Base-by-base conservation (phyloP, 2,329 filamentous ascomycete genomes). In the Elsinoe batatas region DNA sequence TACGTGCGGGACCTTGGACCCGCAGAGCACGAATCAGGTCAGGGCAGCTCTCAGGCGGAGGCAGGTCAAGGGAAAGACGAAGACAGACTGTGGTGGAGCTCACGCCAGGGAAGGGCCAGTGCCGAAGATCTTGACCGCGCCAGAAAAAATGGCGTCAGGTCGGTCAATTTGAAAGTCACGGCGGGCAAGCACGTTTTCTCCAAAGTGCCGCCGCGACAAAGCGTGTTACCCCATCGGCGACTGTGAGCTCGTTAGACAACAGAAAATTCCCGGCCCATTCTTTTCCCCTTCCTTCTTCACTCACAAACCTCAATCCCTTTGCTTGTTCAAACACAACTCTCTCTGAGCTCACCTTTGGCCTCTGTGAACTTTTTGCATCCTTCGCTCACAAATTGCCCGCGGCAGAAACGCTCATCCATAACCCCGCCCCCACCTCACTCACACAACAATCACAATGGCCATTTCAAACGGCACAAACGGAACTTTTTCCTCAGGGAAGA, bases 381-480 rank as follows among this genome's bases (percentile, higher is more conserved):
- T 40, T 44, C 33, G 30, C 47, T 30, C 22, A 38, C 47, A 46
- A 32, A 32, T 32, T 56, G 51, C 12, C 38, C 18, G 47, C 35
- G 33, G 33, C 49, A 35, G 42, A 53, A 44, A 18, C 43, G 26
- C 38, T 55, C 20, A 43, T 18, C 30, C 7, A 46, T 40, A 36
- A 49, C 46, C 58, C 59, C 46, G 30, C 40, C 58, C 30, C 42
- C 54, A 32, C 50, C 43, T 56, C 50, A 32, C 32, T 37, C 42
- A 22, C 55, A 35, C 51, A 38, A 37, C 26, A 43, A 22, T 18
- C 51, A 54, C 38, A 46, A 62, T 63, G 61, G 57, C 59, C 50
- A 57, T 58, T 50, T 43, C 58, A 18, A 63, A 63, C 60, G 61
- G 61, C 30, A 57, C 54, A 12, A 49, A 49, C 26, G 44, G 44